Conservation (phyloP, 495 filamentous ascomycete genomes). For the Xylaria castorea region DNA sequence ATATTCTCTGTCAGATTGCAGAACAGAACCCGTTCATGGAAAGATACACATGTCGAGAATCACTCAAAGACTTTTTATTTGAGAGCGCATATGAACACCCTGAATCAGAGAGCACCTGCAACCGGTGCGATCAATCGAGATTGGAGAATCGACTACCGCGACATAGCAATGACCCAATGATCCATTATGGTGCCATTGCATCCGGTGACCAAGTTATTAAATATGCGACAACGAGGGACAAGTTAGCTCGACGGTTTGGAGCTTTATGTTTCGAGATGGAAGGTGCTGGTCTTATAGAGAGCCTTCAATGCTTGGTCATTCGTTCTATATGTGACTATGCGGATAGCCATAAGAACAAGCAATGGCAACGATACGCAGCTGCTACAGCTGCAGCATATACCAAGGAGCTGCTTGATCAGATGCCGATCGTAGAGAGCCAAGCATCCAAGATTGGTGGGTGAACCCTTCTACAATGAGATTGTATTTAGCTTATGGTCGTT, state of each 20-base stretch:
- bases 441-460: background rate
- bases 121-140: background rate
- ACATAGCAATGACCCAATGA: background rate
- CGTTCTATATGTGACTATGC: constrained; percentile 47
- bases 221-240: constrained; percentile 23
- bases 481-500: background rate
- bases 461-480: background rate
- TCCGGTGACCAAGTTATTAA: constrained; percentile 39
- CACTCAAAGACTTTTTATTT: constrained; percentile 3
- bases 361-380: constrained; percentile 47
- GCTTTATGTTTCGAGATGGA: constrained; percentile 49
- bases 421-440: background rate
- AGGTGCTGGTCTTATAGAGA: constrained; percentile 40
- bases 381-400: constrained; percentile 36
- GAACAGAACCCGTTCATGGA: background rate
- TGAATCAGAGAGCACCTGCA: background rate
- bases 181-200: constrained; percentile 44
- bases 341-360: constrained; percentile 45
- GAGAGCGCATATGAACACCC: constrained; percentile 7
- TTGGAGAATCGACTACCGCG: background rate
- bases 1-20: background rate
- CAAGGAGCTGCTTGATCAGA: constrained; percentile 19
- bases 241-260: constrained; percentile 16
- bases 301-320: constrained; percentile 42
- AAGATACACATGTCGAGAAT: background rate